Evolutionary conservation across 2,329 filamentous ascomycete species (phyloP).

Genomic region (Ascochyta clinopodiicola): DNA sequence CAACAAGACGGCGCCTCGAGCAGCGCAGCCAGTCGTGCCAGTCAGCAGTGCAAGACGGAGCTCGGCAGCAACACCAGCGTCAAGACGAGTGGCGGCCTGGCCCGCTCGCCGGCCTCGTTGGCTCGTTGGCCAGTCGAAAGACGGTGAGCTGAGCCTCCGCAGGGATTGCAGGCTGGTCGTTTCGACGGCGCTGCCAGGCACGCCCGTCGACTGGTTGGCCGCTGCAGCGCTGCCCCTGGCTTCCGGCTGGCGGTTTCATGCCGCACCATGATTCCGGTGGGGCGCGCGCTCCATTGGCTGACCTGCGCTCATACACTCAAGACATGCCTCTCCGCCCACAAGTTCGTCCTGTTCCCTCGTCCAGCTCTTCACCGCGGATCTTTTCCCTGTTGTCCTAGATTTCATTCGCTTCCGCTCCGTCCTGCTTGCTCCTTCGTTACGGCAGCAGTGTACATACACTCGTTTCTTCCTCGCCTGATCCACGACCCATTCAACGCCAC

Average conservation of each 20-base stretch:
- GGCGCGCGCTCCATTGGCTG: slow-evolving; percentile 13
- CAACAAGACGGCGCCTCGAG: slow-evolving; percentile 2
- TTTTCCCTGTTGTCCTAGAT: slow-evolving; percentile 23
- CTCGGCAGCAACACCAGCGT: slow-evolving; percentile 16
- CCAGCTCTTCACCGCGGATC: slow-evolving; percentile 18
- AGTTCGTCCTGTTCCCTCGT: slow-evolving; percentile 18
- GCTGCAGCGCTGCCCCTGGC: slow-evolving; percentile 5
- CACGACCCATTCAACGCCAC: slow-evolving; percentile 17
- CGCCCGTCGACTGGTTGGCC: slow-evolving; percentile 29
- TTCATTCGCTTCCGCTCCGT: slow-evolving; percentile 36
- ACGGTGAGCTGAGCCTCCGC: slow-evolving; percentile 29
- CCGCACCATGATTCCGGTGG: slow-evolving; percentile 16
- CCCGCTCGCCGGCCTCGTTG: slow-evolving; percentile 9
- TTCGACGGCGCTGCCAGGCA: slow-evolving; percentile 38
- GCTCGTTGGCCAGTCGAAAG: slow-evolving; percentile 22
- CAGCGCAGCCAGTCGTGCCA: background rate
- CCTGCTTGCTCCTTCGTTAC: slow-evolving; percentile 44
- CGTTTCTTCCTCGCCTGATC: slow-evolving; percentile 19
- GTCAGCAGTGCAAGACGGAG: slow-evolving; percentile 7
- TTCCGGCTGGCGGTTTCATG: slow-evolving; percentile 28
- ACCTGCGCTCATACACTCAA: slow-evolving; percentile 9
- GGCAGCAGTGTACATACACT: slow-evolving; percentile 32
- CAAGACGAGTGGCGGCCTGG: slow-evolving; percentile 18
- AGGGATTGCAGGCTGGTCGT: slow-evolving; percentile 25
- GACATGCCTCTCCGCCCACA: slow-evolving; percentile 25